Evolutionary conservation across 2,329 filamentous ascomycete species (phyloP).

Genomic region (Penicillium palitans): DNA sequence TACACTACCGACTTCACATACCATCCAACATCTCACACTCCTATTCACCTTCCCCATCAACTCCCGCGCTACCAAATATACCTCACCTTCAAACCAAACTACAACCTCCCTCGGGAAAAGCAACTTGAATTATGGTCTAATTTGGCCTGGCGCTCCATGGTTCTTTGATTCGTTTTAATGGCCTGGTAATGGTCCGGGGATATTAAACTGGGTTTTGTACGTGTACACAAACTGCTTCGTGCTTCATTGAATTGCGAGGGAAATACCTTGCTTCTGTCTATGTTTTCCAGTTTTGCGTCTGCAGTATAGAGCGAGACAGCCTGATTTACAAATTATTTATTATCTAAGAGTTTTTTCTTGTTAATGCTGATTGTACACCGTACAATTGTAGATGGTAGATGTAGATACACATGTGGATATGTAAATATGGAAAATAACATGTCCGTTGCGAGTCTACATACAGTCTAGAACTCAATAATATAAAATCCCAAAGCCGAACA

Average conservation of each 20-base stretch:
- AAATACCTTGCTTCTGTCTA: not conserved
- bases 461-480: not conserved
- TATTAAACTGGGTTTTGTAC: not conserved
- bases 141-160: conserved; percentile 4
- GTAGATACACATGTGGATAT: not conserved
- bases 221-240: conserved; percentile 6
- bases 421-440: not conserved
- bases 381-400: not conserved
- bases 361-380: not conserved
- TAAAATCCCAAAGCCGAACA: not conserved
- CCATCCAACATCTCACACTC: not conserved
- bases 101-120: conserved; percentile 1
- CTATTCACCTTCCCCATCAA: not conserved
- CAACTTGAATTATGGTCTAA: conserved; percentile 3
- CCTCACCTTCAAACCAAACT: not conserved
- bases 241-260: not conserved
- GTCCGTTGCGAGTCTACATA: not conserved
- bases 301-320: conserved; percentile 4
- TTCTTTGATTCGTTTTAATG: not conserved
- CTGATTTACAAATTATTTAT: conserved; percentile 1
- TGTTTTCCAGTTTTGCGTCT: not conserved
- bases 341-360: not conserved
- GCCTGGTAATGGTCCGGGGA: not conserved
- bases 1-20: conserved; percentile 2
- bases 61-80: not conserved